phyloP scores from a whole-genome alignment of 1,139 yeast species.

The Eremothecium cymbalariae region DNA sequence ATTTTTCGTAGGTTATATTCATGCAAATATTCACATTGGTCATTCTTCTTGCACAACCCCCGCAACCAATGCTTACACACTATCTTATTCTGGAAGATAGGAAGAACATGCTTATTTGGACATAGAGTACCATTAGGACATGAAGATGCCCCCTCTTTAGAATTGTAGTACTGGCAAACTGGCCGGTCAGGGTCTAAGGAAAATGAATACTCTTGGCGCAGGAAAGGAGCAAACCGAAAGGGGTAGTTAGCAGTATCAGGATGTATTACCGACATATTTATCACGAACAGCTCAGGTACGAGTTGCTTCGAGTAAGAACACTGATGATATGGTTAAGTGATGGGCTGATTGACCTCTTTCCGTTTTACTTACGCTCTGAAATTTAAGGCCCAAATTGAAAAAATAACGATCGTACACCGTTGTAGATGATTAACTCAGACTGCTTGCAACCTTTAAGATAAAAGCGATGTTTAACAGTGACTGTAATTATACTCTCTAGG shows the following conservation, averaged over 20 bases:
- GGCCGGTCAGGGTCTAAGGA: constrained; percentile 89
- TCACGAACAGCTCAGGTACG: no score
- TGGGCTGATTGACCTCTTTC: no score
- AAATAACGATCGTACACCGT: no score
- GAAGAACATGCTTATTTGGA: constrained; percentile 80
- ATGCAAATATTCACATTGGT: constrained; percentile 91
- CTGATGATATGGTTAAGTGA: no score
- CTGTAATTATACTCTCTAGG: no score
- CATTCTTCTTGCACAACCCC: constrained; percentile 94
- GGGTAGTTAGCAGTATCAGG: constrained; percentile 37
- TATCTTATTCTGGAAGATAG: constrained; percentile 73
- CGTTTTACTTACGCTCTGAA: no score
- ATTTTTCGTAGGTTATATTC: constrained; percentile 89
- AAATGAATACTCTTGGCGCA: constrained; percentile 70
- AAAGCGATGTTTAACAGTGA: no score
- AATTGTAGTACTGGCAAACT: constrained; percentile 63
- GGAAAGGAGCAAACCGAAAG: constrained; percentile 78
- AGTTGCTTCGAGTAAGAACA: no score
- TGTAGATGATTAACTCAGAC: no score
- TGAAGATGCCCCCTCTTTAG: constrained; percentile 45
- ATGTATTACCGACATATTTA: constrained; percentile 30
- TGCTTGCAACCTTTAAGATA: no score
- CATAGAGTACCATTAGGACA: constrained; percentile 84
- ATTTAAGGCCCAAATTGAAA: no score
- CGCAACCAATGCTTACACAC: constrained; percentile 98